Evolutionary conservation across 1,139 yeast species (phyloP), one percentile per base, ranked within the genome.

Genomic region (Meyerozyma smithsonii): DNA sequence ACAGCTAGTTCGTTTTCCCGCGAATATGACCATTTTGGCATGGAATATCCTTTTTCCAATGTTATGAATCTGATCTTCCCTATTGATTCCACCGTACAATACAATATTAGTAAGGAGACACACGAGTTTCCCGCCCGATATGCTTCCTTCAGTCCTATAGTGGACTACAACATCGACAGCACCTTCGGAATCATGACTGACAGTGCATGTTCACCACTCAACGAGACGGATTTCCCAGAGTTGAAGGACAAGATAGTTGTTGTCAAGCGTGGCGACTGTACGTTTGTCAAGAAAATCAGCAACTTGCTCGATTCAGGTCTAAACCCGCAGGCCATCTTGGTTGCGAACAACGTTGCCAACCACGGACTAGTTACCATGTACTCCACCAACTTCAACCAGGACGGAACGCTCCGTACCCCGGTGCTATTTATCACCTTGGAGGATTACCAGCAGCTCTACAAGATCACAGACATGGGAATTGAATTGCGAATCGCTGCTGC

Each of bases 351-450:
- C 47, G 72, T 66, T 42, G 73, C 74, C 1, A 46, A 49, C 34
- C 48, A 58, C 5, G 69, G 73, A 2, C 54, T 70, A 35, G 58
- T 71, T 28, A 69, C 76, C 12, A 71, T 71, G 77, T 70, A 64
- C 49, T 66, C 74, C 1, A 55, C 58, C 37, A 53, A 59, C 5
- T 69, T 66, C 46, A 69, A 69, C 43, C 63, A 58, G 25, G 74
- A 69, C 44, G 67, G 69, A 4, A 43, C 58, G 6, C 50, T 69
- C 28, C 45, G 42, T 4, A 49, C 56, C 2, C 77, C 77, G 3
- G 56, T 70, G 8, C 47, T 71, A 51, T 70, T 70, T 47, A 60
- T 69, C 20, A 56, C 73, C 4, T 52, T 58, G 40, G 75, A 70
- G 44, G 69, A 68, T 37, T 68, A 59, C 45, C 46, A 45, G 21